These are phyloP conservation scores for Andrographis paniculata DNA, from an alignment of 305 asterid species.

Conservation along the genomic window DNA sequence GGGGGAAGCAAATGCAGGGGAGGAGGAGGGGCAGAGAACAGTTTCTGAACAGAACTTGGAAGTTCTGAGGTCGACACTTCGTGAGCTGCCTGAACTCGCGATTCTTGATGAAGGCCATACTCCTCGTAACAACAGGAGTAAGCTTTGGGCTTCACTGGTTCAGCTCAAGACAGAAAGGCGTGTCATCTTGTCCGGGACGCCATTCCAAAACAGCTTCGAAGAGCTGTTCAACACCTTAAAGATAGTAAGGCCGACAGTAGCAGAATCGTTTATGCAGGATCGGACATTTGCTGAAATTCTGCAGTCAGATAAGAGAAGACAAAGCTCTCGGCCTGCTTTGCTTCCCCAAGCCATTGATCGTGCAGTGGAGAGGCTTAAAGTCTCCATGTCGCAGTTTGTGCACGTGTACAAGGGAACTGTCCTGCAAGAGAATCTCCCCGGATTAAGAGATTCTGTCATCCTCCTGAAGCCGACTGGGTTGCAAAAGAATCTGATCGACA, in stretches of 20 bases:
- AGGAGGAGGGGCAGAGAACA: not conserved
- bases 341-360: constrained; percentile 17
- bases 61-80: constrained; percentile 30
- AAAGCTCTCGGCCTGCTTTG: not conserved
- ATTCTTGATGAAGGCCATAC: constrained; percentile 76
- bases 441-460: constrained; percentile 40
- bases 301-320: constrained; percentile 7
- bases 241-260: constrained; percentile 54
- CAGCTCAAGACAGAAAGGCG: constrained; percentile 38
- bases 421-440: constrained; percentile 49
- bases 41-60: not conserved
- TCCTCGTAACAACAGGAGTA: constrained; percentile 46
- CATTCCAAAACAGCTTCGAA: constrained; percentile 57
- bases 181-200: constrained; percentile 64
- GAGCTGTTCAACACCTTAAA: constrained; percentile 67
- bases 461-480: constrained; percentile 36
- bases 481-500: constrained; percentile 42
- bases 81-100: constrained; percentile 42
- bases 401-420: constrained; percentile 57
- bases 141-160: constrained; percentile 43
- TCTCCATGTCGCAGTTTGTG: constrained; percentile 42
- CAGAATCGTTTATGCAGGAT: constrained; percentile 27
- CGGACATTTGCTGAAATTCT: constrained; percentile 24
- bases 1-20: not conserved
- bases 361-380: constrained; percentile 36